Evolutionary conservation across 345 rosid genomes (phyloP).

Genomic region (Stellera chamaejasme): DNA sequence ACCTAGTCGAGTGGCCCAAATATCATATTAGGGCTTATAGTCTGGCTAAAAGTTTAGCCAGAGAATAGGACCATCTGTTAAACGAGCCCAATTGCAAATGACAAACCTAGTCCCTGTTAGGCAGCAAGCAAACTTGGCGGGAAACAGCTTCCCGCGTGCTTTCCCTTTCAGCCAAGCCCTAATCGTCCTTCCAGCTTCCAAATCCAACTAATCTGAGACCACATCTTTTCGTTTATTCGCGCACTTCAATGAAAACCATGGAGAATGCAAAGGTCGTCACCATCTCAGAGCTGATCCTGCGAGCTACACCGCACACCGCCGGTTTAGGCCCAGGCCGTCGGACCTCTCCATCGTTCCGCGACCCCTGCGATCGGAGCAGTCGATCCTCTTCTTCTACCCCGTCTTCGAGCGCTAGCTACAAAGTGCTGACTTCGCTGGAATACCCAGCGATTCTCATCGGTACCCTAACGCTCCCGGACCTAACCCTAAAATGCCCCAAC

Average conservation of each 20-base stretch:
- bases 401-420: constrained; percentile 9
- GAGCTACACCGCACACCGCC: constrained; percentile 42
- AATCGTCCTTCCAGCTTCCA: too few species aligned
- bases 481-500: constrained; percentile 42
- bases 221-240: too few species aligned
- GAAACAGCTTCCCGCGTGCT: too few species aligned
- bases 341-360: constrained; percentile 8
- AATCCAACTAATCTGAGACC: too few species aligned
- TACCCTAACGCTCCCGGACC: constrained; percentile 44
- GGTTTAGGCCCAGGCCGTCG: constrained; percentile 31
- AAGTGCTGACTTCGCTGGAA: constrained; percentile 33
- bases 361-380: constrained; percentile 4
- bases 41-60: too few species aligned
- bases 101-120: too few species aligned
- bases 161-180: too few species aligned
- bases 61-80: too few species aligned
- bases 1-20: too few species aligned
- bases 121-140: too few species aligned
- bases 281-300: constrained; percentile 42
- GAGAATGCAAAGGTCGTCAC: constrained; percentile 27
- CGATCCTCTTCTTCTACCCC: constrained; percentile 15
- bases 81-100: too few species aligned
- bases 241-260: constrained; percentile 12
- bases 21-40: too few species aligned
- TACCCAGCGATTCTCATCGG: constrained; percentile 48